Conservation (phyloP, 768 basidiomycete genomes). For the Termitomyces titanicus region DNA sequence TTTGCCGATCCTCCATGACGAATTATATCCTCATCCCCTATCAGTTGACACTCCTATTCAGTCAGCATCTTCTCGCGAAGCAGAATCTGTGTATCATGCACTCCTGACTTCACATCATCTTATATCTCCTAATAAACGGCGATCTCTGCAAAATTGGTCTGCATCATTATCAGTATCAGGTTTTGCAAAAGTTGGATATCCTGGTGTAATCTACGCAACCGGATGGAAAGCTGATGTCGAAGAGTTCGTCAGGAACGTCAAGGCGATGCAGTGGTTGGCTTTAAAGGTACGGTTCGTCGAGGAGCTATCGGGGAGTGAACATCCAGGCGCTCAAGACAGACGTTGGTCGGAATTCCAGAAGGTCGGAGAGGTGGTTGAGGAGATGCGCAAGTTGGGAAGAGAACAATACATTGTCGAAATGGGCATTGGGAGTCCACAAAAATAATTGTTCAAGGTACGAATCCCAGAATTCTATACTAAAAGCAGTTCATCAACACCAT, state of each 20-base stretch:
- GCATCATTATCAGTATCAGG: constrained; percentile 51
- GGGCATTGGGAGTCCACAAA: constrained; percentile 53
- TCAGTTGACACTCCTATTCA: not conserved
- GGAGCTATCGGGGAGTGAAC: constrained; percentile 33
- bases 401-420: constrained; percentile 57
- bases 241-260: constrained; percentile 64
- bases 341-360: constrained; percentile 66
- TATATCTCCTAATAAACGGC: constrained; percentile 59
- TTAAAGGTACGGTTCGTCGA: constrained; percentile 54
- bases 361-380: constrained; percentile 64
- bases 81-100: constrained; percentile 41
- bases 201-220: constrained; percentile 72
- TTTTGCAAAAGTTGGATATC: constrained; percentile 74
- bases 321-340: constrained; percentile 10
- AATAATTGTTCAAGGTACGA: not conserved
- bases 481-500: too few relatives aligned
- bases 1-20: constrained; percentile 50
- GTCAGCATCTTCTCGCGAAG: not conserved
- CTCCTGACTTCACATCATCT: constrained; percentile 75
- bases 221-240: constrained; percentile 49
- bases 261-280: constrained; percentile 78
- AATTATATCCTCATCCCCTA: constrained; percentile 13
- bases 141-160: constrained; percentile 53
- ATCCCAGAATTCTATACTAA: too few relatives aligned
- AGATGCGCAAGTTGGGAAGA: constrained; percentile 56